Conservation (phyloP, 1,139 yeast genomes). For the Candida sp. region DNA sequence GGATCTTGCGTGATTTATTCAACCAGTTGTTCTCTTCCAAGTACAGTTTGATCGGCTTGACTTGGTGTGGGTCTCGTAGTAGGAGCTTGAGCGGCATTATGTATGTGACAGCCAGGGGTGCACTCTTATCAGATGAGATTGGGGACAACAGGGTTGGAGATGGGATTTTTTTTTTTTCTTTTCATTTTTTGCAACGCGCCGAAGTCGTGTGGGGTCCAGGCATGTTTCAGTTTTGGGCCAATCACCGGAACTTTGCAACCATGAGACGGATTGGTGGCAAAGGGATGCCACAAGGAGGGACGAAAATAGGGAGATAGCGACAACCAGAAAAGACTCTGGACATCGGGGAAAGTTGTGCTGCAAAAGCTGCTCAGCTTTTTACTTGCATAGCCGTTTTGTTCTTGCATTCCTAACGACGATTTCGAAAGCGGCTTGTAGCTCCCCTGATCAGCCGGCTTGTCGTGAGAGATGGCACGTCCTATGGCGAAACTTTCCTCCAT, state of each 20-base stretch:
- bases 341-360: no score
- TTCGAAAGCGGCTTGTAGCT: no score
- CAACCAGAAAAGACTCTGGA: no score
- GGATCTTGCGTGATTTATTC: conserved; percentile 29
- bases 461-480: no score
- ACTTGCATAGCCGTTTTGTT: no score
- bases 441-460: no score
- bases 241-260: neutral
- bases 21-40: conserved; percentile 24
- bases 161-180: neutral
- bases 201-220: neutral
- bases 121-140: no score
- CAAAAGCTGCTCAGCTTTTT: no score
- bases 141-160: no score
- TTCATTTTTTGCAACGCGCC: neutral
- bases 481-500: no score
- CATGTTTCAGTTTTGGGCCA: neutral
- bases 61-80: conserved; percentile 18
- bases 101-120: no score
- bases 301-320: neutral
- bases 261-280: neutral
- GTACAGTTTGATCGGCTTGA: conserved; percentile 28
- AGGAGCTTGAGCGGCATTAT: conserved; percentile 12
- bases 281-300: neutral
- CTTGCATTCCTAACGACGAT: no score